Evolutionary conservation across 495 filamentous ascomycete genomes (phyloP).

Genomic region (Lasiosphaeris hirsuta): DNA sequence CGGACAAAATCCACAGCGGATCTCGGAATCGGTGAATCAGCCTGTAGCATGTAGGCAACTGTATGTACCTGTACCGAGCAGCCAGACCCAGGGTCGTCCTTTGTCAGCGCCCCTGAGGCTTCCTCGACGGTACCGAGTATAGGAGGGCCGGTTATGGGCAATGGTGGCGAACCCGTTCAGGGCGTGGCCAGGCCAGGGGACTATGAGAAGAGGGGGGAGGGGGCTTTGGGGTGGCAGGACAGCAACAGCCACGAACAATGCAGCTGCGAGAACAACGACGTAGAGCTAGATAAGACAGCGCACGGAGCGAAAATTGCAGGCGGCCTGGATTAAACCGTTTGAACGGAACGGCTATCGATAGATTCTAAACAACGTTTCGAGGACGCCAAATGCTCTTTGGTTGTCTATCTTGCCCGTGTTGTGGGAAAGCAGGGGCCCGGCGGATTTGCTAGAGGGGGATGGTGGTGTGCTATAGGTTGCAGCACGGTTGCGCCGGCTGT

Average conservation of each 20-base stretch:
- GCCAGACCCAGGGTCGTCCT: not conserved
- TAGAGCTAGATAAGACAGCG: too few species aligned
- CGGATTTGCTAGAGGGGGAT: not conserved
- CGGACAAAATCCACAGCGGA: slow-evolving; percentile 19
- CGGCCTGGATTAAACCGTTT: too few species aligned
- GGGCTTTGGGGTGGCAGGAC: slow-evolving; percentile 2
- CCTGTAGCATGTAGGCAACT: slow-evolving; percentile 5
- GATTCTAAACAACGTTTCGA: too few species aligned
- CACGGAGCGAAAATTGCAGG: too few species aligned
- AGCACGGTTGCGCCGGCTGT: slow-evolving; percentile 18
- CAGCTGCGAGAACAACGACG: not conserved
- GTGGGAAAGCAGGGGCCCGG: not conserved
- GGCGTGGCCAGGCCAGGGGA: not conserved
- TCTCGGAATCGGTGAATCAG: slow-evolving; percentile 24
- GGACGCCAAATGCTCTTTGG: too few species aligned
- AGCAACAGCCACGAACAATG: not conserved
- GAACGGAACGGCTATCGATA: too few species aligned
- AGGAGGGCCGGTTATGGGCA: not conserved
- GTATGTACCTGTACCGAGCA: not conserved
- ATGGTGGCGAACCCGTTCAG: not conserved
- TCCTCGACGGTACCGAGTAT: not conserved
- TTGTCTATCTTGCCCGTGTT: not conserved
- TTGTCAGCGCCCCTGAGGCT: slow-evolving; percentile 11
- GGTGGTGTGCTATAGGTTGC: slow-evolving; percentile 8
- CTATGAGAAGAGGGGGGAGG: not conserved